A percentile compares a stretch with the other conserved stretches of the same genome.
Conservation (phyloP, 371 early-diverging fungal species). For the Mucor indicus region DNA sequence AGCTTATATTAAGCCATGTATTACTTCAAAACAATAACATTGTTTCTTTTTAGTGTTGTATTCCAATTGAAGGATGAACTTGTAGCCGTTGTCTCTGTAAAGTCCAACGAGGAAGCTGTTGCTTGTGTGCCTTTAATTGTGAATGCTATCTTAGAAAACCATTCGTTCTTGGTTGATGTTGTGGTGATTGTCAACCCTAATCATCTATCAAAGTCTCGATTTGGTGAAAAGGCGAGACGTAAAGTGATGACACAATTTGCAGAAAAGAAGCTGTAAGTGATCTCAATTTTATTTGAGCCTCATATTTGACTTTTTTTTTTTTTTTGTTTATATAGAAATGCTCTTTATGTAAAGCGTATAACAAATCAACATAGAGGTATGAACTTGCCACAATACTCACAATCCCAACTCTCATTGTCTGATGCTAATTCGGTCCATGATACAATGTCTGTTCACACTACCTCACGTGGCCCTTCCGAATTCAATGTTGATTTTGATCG, state of each 20-base stretch:
- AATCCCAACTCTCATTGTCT: constrained; percentile 23
- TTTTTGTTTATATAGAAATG: constrained; percentile 12
- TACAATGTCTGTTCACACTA: constrained; percentile 5
- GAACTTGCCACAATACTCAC: constrained; percentile 30
- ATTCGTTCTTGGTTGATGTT: constrained; percentile 70
- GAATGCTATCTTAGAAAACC: constrained; percentile 68
- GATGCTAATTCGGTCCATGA: constrained; percentile 19
- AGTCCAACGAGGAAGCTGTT: constrained; percentile 46
- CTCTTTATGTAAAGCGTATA: constrained; percentile 41
- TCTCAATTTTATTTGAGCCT: neutral
- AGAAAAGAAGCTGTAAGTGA: constrained; percentile 38
- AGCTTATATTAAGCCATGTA: too few relatives aligned
- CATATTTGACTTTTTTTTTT: neutral
- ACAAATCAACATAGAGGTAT: constrained; percentile 38
- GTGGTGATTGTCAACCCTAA: constrained; percentile 65
- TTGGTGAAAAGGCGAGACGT: constrained; percentile 60
- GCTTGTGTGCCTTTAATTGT: constrained; percentile 60
- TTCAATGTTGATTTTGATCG: constrained; percentile 7
- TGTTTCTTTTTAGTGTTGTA: constrained; percentile 27
- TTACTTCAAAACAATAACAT: too few relatives aligned
- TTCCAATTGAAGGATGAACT: constrained; percentile 53
- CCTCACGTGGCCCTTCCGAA: constrained; percentile 6
- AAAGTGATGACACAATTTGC: constrained; percentile 33
- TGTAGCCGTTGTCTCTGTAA: constrained; percentile 52
- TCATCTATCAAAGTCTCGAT: constrained; percentile 57